These are phyloP conservation scores for Helichrysum umbraculigerum DNA, from an alignment of 129 eudicot genomes.

Conservation along the genomic window DNA sequence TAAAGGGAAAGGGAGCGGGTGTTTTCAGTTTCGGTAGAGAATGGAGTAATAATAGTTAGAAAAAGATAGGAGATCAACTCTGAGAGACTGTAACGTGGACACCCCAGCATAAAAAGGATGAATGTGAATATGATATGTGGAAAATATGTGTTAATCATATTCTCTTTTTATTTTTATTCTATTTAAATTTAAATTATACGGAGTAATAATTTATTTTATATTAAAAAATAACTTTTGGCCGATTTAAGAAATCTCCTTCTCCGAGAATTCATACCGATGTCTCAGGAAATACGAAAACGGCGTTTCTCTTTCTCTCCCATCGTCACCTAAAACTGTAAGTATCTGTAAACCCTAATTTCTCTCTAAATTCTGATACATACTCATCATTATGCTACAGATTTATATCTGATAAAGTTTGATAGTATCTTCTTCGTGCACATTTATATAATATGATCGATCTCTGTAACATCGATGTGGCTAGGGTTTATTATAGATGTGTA, in stretches of 20 bases:
- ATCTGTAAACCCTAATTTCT: conserved; percentile 37
- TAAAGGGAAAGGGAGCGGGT: too few relatives aligned
- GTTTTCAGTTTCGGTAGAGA: too few relatives aligned
- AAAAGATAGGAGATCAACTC: background rate
- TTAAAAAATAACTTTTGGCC: background rate
- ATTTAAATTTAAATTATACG: too few relatives aligned
- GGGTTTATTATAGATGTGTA: conserved; percentile 27
- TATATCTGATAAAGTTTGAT: conserved; percentile 6
- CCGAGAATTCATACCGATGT: conserved; percentile 38
- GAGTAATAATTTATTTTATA: too few relatives aligned
- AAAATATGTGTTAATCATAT: background rate
- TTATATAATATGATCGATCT: conserved; percentile 25
- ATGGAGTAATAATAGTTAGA: background rate
- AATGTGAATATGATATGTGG: background rate
- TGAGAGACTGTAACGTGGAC: background rate
- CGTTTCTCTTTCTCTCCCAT: conserved; percentile 24
- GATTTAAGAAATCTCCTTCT: background rate
- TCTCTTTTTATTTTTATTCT: background rate
- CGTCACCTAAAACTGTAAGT: conserved; percentile 41
- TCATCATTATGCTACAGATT: conserved; percentile 9
- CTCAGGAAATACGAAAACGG: conserved; percentile 30
- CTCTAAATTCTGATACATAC: background rate
- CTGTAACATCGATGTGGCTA: conserved; percentile 14
- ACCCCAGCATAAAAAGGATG: background rate
- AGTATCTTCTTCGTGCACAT: conserved; percentile 13